Conservation (phyloP, 768 basidiomycete genomes). For the Sarcodon aspratus region DNA sequence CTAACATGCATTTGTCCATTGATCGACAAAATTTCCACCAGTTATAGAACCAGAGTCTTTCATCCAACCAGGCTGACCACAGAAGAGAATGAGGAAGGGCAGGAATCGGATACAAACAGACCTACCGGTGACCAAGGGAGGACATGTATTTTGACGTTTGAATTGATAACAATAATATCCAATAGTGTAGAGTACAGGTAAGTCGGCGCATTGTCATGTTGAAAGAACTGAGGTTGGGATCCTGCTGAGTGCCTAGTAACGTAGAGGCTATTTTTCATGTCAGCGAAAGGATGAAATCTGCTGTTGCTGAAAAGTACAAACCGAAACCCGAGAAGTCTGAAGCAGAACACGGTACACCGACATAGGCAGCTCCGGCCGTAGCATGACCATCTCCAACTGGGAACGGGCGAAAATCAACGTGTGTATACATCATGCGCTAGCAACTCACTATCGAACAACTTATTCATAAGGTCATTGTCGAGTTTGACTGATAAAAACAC, state of each 20-base stretch:
- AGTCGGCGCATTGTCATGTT: slow-evolving; percentile 46
- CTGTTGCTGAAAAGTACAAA: not conserved
- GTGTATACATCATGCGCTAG: not conserved
- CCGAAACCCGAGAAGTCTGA: slow-evolving; percentile 58
- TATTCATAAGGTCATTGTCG: slow-evolving; percentile 27
- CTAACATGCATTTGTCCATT: slow-evolving; percentile 39
- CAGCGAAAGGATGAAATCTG: not conserved
- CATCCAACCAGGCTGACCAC: slow-evolving; percentile 65
- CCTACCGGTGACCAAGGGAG: slow-evolving; percentile 69
- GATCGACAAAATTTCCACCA: slow-evolving; percentile 46
- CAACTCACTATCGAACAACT: slow-evolving; percentile 43
- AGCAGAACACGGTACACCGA: slow-evolving; percentile 62
- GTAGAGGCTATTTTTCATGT: slow-evolving; percentile 39
- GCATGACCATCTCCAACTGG: slow-evolving; percentile 47
- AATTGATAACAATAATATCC: slow-evolving; percentile 54
- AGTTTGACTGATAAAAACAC: not conserved
- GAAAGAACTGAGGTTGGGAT: slow-evolving; percentile 49
- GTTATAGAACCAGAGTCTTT: slow-evolving; percentile 56
- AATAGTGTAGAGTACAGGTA: slow-evolving; percentile 50
- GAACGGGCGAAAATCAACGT: not conserved
- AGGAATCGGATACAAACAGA: slow-evolving; percentile 4
- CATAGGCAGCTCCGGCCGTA: slow-evolving; percentile 56
- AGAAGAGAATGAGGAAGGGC: not conserved
- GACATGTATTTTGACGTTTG: slow-evolving; percentile 39
- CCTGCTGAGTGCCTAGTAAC: slow-evolving; percentile 48